phyloP scores from a whole-genome alignment of 2,329 filamentous ascomycete genomes.

The Exophiala sp. region DNA sequence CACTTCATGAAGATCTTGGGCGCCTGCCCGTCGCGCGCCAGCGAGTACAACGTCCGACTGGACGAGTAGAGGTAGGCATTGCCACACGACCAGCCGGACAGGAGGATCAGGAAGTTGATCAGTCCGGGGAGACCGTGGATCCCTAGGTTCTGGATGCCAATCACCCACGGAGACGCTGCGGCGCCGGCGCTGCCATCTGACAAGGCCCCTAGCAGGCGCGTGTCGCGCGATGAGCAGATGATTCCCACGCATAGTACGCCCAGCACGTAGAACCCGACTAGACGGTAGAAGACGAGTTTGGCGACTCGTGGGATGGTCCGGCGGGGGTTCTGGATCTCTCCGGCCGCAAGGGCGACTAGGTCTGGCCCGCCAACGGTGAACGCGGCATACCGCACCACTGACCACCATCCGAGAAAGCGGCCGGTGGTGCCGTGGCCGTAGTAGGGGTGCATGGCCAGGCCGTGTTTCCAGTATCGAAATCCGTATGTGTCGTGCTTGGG shows the following conservation, averaged over 20 bases:
- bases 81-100: constrained; percentile 62
- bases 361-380: constrained; percentile 61
- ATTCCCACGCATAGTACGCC: constrained; percentile 64
- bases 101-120: constrained; percentile 68
- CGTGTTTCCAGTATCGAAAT: constrained; percentile 58
- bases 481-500: constrained; percentile 63
- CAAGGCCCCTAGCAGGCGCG: constrained; percentile 55
- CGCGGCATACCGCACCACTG: constrained; percentile 62
- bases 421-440: constrained; percentile 60
- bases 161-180: constrained; percentile 65
- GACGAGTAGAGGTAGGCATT: constrained; percentile 59
- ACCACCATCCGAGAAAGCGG: constrained; percentile 64
- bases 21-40: constrained; percentile 46
- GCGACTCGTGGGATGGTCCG: constrained; percentile 65
- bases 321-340: constrained; percentile 63
- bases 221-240: constrained; percentile 60
- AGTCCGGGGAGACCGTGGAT: constrained; percentile 61
- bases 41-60: constrained; percentile 47
- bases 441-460: constrained; percentile 61
- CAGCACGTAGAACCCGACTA: constrained; percentile 68
- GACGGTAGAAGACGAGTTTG: constrained; percentile 70
- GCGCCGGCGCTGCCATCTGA: constrained; percentile 53
- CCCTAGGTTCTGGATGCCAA: constrained; percentile 59
- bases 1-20: constrained; percentile 53
- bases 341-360: constrained; percentile 55